Conservation (phyloP, 2,329 filamentous ascomycete genomes). For the Exophiala dermatitidis region DNA sequence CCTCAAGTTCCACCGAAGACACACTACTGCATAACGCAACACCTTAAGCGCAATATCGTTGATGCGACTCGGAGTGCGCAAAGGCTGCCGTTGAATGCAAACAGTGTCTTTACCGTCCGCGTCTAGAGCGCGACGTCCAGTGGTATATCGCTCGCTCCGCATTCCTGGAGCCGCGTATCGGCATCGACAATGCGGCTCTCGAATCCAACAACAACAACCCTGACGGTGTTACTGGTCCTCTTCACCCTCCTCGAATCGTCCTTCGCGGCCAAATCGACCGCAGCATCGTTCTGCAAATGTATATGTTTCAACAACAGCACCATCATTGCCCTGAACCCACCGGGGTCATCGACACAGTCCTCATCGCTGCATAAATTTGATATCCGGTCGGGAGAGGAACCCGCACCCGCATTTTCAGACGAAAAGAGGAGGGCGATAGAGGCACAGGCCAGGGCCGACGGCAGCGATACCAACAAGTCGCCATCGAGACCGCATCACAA, state of each 20-base stretch:
- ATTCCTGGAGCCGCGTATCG: background rate
- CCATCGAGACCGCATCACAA: conserved; percentile 33
- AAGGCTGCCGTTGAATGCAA: too few species aligned
- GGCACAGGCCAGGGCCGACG: conserved; percentile 6
- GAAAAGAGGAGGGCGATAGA: background rate
- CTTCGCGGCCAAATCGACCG: conserved; percentile 33
- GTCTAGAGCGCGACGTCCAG: too few species aligned
- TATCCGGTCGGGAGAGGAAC: conserved; percentile 17
- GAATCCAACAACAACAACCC: background rate
- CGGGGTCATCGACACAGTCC: conserved; percentile 21
- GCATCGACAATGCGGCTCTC: conserved; percentile 3
- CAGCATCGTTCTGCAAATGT: conserved; percentile 65
- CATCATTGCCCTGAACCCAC: conserved; percentile 56
- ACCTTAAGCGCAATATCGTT: too few species aligned
- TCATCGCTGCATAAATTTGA: conserved; percentile 8
- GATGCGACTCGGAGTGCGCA: too few species aligned
- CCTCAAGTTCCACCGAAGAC: too few species aligned
- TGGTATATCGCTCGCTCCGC: too few species aligned
- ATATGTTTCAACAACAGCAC: conserved; percentile 62
- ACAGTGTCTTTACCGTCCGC: too few species aligned
- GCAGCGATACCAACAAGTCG: background rate
- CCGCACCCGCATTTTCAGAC: background rate
- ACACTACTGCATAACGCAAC: too few species aligned
- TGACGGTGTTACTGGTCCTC: background rate
- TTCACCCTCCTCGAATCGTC: conserved; percentile 7